A percentile compares a stretch with the other conserved stretches of the same genome.
Evolutionary conservation across 352 stramenopile genomes (phyloP).

Genomic region (Aphanomyces invadans): DNA sequence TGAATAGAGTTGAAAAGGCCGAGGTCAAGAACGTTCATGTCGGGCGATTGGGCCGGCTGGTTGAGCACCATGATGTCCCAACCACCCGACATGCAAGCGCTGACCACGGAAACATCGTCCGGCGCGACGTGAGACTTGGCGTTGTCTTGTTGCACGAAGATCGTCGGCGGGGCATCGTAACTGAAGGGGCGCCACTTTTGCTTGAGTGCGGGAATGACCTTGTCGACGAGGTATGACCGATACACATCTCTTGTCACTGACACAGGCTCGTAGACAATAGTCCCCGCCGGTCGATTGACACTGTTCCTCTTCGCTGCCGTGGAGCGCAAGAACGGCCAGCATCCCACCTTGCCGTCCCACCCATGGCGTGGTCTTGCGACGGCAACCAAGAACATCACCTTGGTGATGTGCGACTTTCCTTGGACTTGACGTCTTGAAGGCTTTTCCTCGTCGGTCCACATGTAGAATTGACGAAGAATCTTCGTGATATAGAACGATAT

Average conservation of each 20-base stretch:
- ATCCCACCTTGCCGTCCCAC: slow-evolving; percentile 1
- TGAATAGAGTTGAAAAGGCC: slow-evolving; percentile 29
- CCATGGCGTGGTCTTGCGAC: background rate
- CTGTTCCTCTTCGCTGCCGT: background rate
- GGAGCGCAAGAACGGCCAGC: background rate
- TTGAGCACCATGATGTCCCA: slow-evolving; percentile 28
- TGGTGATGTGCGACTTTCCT: slow-evolving; percentile 1
- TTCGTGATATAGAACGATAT: background rate
- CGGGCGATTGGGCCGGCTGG: slow-evolving; percentile 30
- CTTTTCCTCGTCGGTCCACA: background rate
- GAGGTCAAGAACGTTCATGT: slow-evolving; percentile 31
- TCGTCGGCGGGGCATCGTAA: background rate
- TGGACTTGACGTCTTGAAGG: background rate
- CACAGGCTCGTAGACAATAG: background rate
- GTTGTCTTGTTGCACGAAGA: slow-evolving; percentile 2
- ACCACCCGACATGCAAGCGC: background rate
- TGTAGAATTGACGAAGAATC: background rate
- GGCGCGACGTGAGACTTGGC: background rate
- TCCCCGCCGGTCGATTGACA: background rate
- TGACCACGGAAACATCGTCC: background rate
- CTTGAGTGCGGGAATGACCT: slow-evolving; percentile 1
- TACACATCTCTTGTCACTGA: background rate
- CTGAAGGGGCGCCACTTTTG: background rate
- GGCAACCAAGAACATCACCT: slow-evolving; percentile 5
- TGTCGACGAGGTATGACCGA: background rate